Conservation (phyloP, 2,329 filamentous ascomycete species). For the Chrysoporthe puriensis region DNA sequence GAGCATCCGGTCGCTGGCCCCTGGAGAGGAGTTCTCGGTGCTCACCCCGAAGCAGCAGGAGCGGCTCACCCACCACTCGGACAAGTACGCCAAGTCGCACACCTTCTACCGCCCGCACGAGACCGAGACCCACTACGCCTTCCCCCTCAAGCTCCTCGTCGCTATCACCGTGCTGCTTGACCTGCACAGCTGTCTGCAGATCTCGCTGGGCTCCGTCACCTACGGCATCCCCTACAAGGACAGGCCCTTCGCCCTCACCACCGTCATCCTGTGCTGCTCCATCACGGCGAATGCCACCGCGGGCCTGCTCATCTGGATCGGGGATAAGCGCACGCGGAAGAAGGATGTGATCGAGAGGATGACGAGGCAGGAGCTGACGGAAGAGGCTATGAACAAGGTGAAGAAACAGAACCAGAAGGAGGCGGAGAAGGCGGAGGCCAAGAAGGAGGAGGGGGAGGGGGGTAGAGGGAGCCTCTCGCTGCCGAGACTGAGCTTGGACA, state of each 20-base stretch:
- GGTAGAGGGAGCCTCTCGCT: conserved; percentile 15
- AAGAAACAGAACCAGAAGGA: conserved; percentile 48
- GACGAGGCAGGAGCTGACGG: conserved; percentile 75
- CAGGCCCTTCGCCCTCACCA: conserved; percentile 74
- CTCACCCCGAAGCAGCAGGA: conserved; percentile 68
- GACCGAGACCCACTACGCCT: conserved; percentile 79
- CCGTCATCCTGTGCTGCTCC: conserved; percentile 78
- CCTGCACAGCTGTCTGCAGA: conserved; percentile 78
- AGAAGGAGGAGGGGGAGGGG: conserved; percentile 12
- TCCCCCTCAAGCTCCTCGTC: conserved; percentile 74
- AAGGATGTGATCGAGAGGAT: conserved; percentile 82
- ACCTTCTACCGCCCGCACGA: conserved; percentile 91
- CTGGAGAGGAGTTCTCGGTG: conserved; percentile 58
- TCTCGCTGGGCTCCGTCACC: conserved; percentile 76
- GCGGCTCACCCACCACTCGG: conserved; percentile 74
- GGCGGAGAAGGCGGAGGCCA: conserved; percentile 31
- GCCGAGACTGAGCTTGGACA: conserved; percentile 26
- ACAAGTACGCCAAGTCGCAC: conserved; percentile 79
- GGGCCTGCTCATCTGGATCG: conserved; percentile 75
- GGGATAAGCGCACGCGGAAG: conserved; percentile 78
- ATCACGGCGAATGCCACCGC: conserved; percentile 79
- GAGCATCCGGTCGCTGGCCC: conserved; percentile 44
- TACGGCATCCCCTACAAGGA: conserved; percentile 76
- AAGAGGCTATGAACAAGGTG: conserved; percentile 55
- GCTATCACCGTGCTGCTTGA: conserved; percentile 80